Conservation (phyloP, 202 grass and related monocot genomes). For the Elaeis oleifera region DNA sequence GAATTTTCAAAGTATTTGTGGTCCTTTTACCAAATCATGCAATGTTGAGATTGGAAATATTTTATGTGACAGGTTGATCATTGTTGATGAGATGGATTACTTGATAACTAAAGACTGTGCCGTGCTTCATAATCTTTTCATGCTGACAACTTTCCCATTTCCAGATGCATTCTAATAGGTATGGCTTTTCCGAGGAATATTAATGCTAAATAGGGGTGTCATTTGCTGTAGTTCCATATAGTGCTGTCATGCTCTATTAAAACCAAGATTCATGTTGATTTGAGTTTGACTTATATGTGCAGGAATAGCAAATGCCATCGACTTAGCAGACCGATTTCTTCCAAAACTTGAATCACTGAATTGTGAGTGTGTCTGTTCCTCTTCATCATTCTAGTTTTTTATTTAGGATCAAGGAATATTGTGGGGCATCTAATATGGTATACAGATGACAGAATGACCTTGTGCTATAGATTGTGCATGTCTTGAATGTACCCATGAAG, state of each 20-base stretch:
- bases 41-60: not conserved
- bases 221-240: not conserved
- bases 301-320: constrained; percentile 98
- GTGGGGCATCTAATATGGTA: no score
- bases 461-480: no score
- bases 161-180: constrained; percentile 94
- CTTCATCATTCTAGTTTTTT: not conserved
- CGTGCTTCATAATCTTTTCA: constrained; percentile 93
- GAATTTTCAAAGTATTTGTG: no score
- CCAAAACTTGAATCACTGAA: constrained; percentile 91
- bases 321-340: constrained; percentile 85
- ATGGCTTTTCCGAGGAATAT: not conserved
- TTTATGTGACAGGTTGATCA: constrained; percentile 49
- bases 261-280: no score
- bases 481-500: no score
- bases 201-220: no score
- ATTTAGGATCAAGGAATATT: no score
- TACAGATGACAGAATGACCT: no score
- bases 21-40: no score
- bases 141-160: constrained; percentile 78
- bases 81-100: constrained; percentile 97
- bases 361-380: constrained; percentile 35
- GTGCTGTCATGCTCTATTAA: not conserved
- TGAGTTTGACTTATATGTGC: constrained; percentile 12
- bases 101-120: constrained; percentile 77